phyloP scores from a whole-genome alignment of 2,329 filamentous ascomycete species.

The Fusarium citri region DNA sequence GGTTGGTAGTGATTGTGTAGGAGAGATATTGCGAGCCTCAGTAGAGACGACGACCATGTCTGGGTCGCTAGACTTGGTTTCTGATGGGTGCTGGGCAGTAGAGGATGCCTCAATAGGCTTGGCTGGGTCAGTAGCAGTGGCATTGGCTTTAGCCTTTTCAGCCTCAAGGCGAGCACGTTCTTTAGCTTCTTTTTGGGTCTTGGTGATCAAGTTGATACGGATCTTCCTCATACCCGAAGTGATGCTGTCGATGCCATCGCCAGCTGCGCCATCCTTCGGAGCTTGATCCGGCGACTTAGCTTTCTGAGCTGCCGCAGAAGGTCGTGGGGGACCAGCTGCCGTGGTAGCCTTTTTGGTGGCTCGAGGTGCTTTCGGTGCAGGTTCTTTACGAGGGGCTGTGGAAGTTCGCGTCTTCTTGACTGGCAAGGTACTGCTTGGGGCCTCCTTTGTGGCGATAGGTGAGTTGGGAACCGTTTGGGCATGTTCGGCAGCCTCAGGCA shows the following conservation, averaged over 20 bases:
- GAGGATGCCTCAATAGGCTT: not conserved
- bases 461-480: constrained; percentile 51
- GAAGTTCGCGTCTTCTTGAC: constrained; percentile 71
- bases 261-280: constrained; percentile 23
- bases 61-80: not conserved
- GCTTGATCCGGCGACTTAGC: constrained; percentile 27
- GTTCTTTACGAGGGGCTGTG: constrained; percentile 58
- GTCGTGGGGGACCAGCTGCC: constrained; percentile 28
- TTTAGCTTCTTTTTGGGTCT: constrained; percentile 67
- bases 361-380: constrained; percentile 48
- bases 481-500: constrained; percentile 39
- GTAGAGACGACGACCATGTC: not conserved
- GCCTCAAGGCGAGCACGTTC: constrained; percentile 50
- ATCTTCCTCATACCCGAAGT: constrained; percentile 71
- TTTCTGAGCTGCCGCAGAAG: constrained; percentile 22
- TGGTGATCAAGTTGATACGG: constrained; percentile 70
- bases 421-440: constrained; percentile 56
- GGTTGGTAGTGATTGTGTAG: constrained; percentile 20
- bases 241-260: constrained; percentile 64
- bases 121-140: constrained; percentile 5
- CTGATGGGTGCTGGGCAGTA: constrained; percentile 1
- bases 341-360: constrained; percentile 53
- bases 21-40: constrained; percentile 19
- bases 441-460: constrained; percentile 55
- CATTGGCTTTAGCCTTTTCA: constrained; percentile 25